phyloP scores from a whole-genome alignment of 1,284 basidiomycete genomes.

The Ustilago shanxiensis region DNA sequence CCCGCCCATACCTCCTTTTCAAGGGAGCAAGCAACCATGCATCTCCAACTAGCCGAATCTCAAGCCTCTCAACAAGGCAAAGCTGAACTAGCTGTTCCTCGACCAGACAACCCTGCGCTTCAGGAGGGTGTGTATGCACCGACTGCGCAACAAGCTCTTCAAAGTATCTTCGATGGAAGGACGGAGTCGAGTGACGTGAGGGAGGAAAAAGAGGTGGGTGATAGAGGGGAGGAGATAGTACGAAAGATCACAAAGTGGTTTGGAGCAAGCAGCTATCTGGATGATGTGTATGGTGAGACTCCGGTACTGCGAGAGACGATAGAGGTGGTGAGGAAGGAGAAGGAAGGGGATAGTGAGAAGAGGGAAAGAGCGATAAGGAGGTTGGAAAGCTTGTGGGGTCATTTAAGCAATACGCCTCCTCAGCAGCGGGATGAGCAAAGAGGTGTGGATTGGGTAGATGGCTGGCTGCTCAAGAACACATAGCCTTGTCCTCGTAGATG shows the following conservation, averaged over 20 bases:
- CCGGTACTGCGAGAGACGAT: conserved; percentile 33
- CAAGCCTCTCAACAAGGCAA: conserved; percentile 28
- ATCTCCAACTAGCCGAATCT: conserved; percentile 28
- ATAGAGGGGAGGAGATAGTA: conserved; percentile 15
- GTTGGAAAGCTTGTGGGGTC: conserved; percentile 45
- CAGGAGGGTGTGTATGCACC: conserved; percentile 44
- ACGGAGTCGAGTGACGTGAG: conserved; percentile 7
- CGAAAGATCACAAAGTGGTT: conserved; percentile 35
- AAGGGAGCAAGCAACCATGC: conserved; percentile 37
- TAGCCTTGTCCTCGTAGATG: not conserved
- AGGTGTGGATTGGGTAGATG: conserved; percentile 31
- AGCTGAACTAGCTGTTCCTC: conserved; percentile 25
- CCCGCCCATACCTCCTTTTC: conserved; percentile 31
- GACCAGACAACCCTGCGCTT: conserved; percentile 26
- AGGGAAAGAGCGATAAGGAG: conserved; percentile 34
- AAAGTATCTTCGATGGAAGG: conserved; percentile 11
- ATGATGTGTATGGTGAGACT: conserved; percentile 38
- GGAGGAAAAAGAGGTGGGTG: conserved; percentile 7
- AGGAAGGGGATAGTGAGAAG: conserved; percentile 13
- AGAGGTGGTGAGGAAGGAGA: conserved; percentile 12
- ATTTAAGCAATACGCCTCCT: conserved; percentile 26
- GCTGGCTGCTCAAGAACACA: conserved; percentile 34
- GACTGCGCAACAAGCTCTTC: conserved; percentile 29
- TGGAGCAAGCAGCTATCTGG: conserved; percentile 17
- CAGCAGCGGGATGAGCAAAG: not conserved